Base-by-base conservation (phyloP, 75 land plant species). In the Gnetum montanum region DNA sequence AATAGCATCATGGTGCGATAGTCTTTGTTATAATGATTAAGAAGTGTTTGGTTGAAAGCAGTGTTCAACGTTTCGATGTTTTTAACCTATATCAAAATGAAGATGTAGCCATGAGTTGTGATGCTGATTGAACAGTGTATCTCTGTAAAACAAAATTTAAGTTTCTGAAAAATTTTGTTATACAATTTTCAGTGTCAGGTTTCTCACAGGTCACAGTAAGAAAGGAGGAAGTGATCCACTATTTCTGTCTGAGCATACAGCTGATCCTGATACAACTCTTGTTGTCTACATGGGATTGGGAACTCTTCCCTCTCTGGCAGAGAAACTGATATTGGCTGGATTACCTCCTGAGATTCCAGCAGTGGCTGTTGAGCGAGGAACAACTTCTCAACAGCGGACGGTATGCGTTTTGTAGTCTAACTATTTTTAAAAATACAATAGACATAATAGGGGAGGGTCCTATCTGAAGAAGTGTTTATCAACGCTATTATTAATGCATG, bases 231-330 rank as follows among this genome's bases (percentile, higher is more conserved):
- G 72, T 1, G 99, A 95, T 68, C 99, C 99, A 37, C 57, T 86
- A 2, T 81, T 72, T 66, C 83, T 95, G 4, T 88, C 82, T 38
- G 90, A 83, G 22, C 82, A 90, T 61, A 89, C 88, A 23, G 99
- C 97, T 12, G 97, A 95, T 51, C 85, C 91, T 34, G 99, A 95
- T 43, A 80, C 99, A 34, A 95, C 99, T 11, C 62, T 95, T 11
- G 96, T 95, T 31, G 70, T 95, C 38, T 95, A 95, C 62, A 95
- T 95, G 99, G 99, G 99, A 22, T 66, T 95, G 53, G 76, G 88
- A 19, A 95, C 99, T 20, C 72, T 95, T 29, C 86, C 96, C 30
- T 69, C 74, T 34, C 85, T 90, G 45, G 73, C 85, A 44, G 48
- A 56, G 3, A 95, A 78, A 65, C 49, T 95, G 33, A 72, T 86